These are phyloP conservation scores for Wickerhamomyces tratensis DNA, from an alignment of 805 yeast genomes.

Conservation along the genomic window DNA sequence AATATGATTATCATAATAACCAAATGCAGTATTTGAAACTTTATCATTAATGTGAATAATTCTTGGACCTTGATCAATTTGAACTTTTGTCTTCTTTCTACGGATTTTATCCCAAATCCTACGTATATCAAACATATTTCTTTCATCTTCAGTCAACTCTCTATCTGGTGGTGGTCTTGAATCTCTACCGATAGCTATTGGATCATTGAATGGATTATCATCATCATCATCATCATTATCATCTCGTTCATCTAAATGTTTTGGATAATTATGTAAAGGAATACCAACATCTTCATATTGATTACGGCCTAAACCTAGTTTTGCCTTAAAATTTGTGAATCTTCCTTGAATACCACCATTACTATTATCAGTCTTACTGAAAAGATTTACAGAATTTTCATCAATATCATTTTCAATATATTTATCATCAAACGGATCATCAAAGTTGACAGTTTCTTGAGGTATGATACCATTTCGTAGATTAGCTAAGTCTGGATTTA, in stretches of 20 bases:
- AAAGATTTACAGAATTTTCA: conserved; percentile 11
- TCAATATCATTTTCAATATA: conserved; percentile 27
- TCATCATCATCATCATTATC: conserved; percentile 3
- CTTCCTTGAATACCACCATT: conserved; percentile 3
- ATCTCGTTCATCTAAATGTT: not conserved
- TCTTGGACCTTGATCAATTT: conserved; percentile 39
- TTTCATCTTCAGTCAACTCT: conserved; percentile 21
- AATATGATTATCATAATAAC: conserved; percentile 74
- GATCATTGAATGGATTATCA: conserved; percentile 15
- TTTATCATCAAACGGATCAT: conserved; percentile 22
- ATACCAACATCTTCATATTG: conserved; percentile 18
- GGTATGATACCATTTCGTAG: conserved; percentile 19
- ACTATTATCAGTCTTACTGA: too few relatives aligned
- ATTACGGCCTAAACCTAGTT: conserved; percentile 9
- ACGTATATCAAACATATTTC: conserved; percentile 27
- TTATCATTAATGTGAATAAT: conserved; percentile 60
- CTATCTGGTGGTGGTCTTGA: conserved; percentile 8
- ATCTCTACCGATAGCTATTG: conserved; percentile 10
- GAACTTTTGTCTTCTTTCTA: conserved; percentile 10
- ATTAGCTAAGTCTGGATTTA: conserved; percentile 9
- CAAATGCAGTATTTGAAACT: conserved; percentile 38
- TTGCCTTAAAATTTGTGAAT: conserved; percentile 13
- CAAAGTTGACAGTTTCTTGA: conserved; percentile 24
- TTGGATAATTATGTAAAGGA: conserved; percentile 14
- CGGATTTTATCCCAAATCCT: conserved; percentile 27